Percentiles rank a stretch among this genome's conserved stretches.
phyloP scores from a whole-genome alignment of 2,329 filamentous ascomycete genomes.

The Alternaria arborescens region DNA sequence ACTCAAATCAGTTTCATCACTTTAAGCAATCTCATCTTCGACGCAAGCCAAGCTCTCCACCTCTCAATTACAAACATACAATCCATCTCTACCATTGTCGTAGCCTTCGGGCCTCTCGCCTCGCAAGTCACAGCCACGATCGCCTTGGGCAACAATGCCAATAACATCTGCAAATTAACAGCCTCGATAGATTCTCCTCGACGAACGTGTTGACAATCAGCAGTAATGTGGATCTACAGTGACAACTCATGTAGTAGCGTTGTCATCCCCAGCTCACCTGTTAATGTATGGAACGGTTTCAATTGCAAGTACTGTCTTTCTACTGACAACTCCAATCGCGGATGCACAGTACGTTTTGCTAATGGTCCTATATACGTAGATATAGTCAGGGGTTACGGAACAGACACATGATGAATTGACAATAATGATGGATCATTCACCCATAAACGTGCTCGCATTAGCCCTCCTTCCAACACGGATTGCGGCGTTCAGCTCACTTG shows the following conservation, averaged over 20 bases:
- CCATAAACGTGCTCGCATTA: not conserved
- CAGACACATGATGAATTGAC: too few species aligned
- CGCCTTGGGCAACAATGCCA: not conserved
- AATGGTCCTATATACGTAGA: too few species aligned
- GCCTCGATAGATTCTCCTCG: not conserved
- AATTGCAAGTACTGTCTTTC: too few species aligned
- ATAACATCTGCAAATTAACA: not conserved
- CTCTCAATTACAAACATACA: not conserved
- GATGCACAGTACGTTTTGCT: too few species aligned
- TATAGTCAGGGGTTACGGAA: too few species aligned
- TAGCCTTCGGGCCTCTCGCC: not conserved
- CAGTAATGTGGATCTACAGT: too few species aligned
- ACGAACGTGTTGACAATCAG: not conserved
- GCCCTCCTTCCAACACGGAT: not conserved
- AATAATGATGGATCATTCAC: not conserved
- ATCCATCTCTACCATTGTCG: not conserved
- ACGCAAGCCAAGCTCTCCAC: not conserved
- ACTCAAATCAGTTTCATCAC: too few species aligned
- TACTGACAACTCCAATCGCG: too few species aligned
- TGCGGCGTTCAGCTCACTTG: not conserved
- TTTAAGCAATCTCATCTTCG: too few species aligned
- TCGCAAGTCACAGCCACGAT: not conserved
- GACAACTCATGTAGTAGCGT: too few species aligned
- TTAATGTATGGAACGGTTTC: too few species aligned
- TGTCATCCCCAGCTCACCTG: too few species aligned